Evolutionary conservation across 2,329 filamentous ascomycete species (phyloP), one percentile per base, ranked within the genome.

Genomic region (Aspergillus quadrilineatus): DNA sequence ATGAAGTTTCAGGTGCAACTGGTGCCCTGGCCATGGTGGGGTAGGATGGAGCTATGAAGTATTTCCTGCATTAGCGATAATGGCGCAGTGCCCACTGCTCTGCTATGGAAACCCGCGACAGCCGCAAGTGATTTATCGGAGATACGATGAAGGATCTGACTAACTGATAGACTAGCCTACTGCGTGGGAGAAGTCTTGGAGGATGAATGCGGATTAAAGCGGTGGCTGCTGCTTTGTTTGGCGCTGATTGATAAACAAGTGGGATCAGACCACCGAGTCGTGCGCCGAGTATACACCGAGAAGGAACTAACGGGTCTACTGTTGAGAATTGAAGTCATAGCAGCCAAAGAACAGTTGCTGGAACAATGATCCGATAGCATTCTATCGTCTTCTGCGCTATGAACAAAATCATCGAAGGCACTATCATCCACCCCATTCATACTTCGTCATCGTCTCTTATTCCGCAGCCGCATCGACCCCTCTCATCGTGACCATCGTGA

Each of bases 31-130:
- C 9, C 32, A 43, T 44, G 28, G 50, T 52, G 50, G 50, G 49
- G 50, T 28, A 28, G 28, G 22, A 42, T 42, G 36, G 22, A 46
- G 17, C 42, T 4, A 34, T 48, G 22, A n/a, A 47, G 43, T 48
- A 42, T 54, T 48, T 48, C 53, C 47, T 56, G 48, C 53, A 51
- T 50, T 47, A 51, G 53, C 47, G 32, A 49, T 55, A 45, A 50
- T 53, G 32, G 34, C 43, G 52, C 36, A 54, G 44, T 53, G 34
- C 22, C 44, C 32, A 22, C 42, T 7, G 30, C 36, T 37, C 34
- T 36, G 30, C 26, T 54, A n/a, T 7, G 22, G 1, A 12, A 45
- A 42, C 42, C 42, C 53, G 53, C 48, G 32, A 51, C 47, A 56
- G 43, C 55, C 51, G 39, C 55, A 54, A 37, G 44, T 22, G 37